phyloP scores from a whole-genome alignment of 306 rosid genomes.

The Chamaecrista fasciculata region DNA sequence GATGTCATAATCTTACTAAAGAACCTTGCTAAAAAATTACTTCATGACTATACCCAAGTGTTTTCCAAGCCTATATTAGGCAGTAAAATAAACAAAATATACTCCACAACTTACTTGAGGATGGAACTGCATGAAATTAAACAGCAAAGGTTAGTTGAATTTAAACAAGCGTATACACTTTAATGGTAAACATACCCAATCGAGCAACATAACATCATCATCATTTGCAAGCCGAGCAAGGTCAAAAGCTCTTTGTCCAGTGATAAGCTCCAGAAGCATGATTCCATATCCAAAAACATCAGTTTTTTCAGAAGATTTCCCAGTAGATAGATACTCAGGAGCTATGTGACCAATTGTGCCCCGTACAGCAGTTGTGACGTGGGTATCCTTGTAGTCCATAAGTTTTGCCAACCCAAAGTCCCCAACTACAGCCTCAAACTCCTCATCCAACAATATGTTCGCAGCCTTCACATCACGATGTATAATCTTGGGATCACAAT shows the following conservation, averaged over 20 bases:
- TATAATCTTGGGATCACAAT: no score
- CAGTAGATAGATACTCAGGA: no score
- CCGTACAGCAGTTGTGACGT: conserved; percentile 69
- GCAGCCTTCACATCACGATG: no score
- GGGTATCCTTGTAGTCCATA: conserved; percentile 83
- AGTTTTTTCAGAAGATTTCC: no score
- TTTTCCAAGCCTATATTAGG: not conserved
- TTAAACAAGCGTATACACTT: not conserved
- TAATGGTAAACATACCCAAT: conserved; percentile 54
- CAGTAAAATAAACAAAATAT: not conserved
- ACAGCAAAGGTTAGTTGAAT: not conserved
- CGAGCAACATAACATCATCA: conserved; percentile 82
- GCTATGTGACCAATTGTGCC: no score
- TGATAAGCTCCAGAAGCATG: conserved; percentile 78
- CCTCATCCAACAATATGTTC: no score
- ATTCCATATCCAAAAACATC: no score
- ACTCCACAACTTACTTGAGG: not conserved
- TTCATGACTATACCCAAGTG: no score
- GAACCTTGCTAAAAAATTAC: no score
- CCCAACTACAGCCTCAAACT: conserved; percentile 80
- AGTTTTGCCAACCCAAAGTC: conserved; percentile 79
- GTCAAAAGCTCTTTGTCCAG: conserved; percentile 79
- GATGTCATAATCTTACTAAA: not conserved
- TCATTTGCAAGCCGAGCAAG: conserved; percentile 83
- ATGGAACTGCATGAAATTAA: not conserved